A percentile compares a stretch with the other conserved stretches of the same genome.
Evolutionary conservation across 2,329 filamentous ascomycete species (phyloP).

Genomic region (Hirsutella rhossiliensis): DNA sequence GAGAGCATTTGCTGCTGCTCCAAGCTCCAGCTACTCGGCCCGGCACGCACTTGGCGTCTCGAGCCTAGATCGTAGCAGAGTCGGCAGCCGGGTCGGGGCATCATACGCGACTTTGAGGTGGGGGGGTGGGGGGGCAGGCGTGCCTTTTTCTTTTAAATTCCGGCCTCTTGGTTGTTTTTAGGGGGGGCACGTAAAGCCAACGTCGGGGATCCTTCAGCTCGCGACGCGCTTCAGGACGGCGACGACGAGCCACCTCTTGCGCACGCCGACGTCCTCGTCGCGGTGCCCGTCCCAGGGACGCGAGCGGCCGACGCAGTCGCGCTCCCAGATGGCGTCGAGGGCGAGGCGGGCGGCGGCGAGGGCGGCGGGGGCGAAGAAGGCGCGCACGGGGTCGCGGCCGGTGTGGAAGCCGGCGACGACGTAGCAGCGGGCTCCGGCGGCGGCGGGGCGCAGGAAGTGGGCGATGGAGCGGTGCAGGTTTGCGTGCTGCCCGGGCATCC

Average conservation of each 20-base stretch:
- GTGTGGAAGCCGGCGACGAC: conserved; percentile 65
- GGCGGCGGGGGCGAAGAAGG: conserved; percentile 44
- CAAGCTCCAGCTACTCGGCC: no score
- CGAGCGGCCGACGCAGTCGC: conserved; percentile 52
- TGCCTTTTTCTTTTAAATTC: no score
- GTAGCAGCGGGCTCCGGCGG: conserved; percentile 37
- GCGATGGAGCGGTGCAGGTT: conserved; percentile 50
- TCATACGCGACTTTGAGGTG: no score
- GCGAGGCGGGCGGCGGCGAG: conserved; percentile 24
- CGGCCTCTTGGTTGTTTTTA: no score
- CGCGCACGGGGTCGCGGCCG: conserved; percentile 50
- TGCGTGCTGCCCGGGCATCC: conserved; percentile 63
- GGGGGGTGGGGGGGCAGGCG: no score
- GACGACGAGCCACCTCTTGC: conserved; percentile 62
- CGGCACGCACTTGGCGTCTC: no score
- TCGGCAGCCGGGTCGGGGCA: no score
- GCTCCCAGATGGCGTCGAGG: conserved; percentile 55
- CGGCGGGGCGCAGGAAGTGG: conserved; percentile 39
- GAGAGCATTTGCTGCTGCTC: no score
- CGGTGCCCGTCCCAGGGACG: conserved; percentile 50
- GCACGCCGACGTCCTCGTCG: conserved; percentile 48
- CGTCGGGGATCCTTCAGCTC: no score
- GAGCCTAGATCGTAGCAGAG: no score
- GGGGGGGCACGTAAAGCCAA: no score
- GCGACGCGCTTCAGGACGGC: conserved; percentile 31